phyloP scores from a whole-genome alignment of 805 yeast genomes.

The Tetrapisispora nanseiensis region DNA sequence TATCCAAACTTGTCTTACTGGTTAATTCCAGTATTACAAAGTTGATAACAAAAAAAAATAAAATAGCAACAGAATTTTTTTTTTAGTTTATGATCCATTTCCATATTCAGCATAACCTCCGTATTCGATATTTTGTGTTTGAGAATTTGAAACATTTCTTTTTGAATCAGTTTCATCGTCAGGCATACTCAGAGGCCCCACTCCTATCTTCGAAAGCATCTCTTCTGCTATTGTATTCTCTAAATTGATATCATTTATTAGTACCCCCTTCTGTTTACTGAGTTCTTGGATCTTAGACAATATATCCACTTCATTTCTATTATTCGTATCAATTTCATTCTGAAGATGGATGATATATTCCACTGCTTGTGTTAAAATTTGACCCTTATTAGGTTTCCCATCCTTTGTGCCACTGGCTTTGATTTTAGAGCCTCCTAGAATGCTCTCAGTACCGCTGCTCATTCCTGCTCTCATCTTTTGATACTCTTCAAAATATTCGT shows the following conservation, averaged over 20 bases:
- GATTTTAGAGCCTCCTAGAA: constrained; percentile 8
- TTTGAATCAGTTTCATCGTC: not conserved
- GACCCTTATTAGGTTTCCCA: constrained; percentile 81
- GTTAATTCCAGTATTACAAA: no score
- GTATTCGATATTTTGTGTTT: constrained; percentile 27
- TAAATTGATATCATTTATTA: constrained; percentile 35
- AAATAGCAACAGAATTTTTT: no score
- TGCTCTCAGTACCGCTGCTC: constrained; percentile 5
- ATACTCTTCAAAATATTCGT: constrained; percentile 36
- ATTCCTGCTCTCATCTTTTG: constrained; percentile 8
- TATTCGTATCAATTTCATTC: constrained; percentile 64
- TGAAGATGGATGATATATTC: constrained; percentile 62
- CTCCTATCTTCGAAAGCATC: constrained; percentile 69
- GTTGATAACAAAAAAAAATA: no score
- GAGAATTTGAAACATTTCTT: not conserved
- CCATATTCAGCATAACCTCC: constrained; percentile 33
- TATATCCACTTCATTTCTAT: constrained; percentile 69
- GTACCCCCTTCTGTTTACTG: constrained; percentile 36
- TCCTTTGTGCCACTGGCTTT: constrained; percentile 64
- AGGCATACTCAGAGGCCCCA: constrained; percentile 47
- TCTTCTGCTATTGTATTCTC: constrained; percentile 69
- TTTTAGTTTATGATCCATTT: constrained; percentile 6
- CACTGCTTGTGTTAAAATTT: constrained; percentile 63
- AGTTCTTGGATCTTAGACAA: constrained; percentile 49
- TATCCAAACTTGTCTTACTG: no score